Base-by-base conservation (phyloP, 495 filamentous ascomycete genomes). In the Neurospora cerealis region DNA sequence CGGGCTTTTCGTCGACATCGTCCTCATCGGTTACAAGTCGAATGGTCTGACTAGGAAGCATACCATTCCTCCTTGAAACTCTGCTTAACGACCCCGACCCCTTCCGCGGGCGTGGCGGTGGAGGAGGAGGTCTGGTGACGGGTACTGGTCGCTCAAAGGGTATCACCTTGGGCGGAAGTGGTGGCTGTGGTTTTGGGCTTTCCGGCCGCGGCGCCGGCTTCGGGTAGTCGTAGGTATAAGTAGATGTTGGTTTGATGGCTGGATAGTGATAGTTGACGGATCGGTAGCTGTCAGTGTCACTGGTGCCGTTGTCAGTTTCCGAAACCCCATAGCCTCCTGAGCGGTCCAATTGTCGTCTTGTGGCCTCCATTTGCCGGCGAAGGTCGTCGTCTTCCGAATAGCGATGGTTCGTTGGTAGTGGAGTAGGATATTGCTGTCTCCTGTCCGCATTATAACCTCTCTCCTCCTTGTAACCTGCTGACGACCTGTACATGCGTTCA, bases 381-480 rank as follows among this genome's bases (percentile, higher is more conserved):
- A 87, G 83, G 6, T 85, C 81, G 13, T 84, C 82, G n/a, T 88
- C 86, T 21, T 83, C 81, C 69, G 80, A 78, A 21, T 70, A 71
- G 5, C 48, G 70, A 28, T 74, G 0, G 37, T 34, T n/a, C 13
- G 54, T 72, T 75, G 70, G 7, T 54, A 13, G 54, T 1, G 54
- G 54, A 34, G 54, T 19, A 2, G 54, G 54, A 19, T 62, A 62
- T 4, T 62, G 54, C 17, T 62, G 54, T 24, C 6, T 54, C 11
- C n/a, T 24, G 41, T 78, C 77, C 70, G 11, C 74, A 42, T 19
- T 77, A 73, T 72, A 70, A 74, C 85, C 81, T 88, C 88, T 90
- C 44, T 88, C 85, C 19, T 88, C 88, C 90, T 90, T 93, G 36
- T 90, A 79, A 0, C 91, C 89, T 2, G 88, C 89, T 19, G 24